A percentile compares a stretch with the other conserved stretches of the same genome.
Evolutionary conservation across 2,329 filamentous ascomycete genomes (phyloP).

Genomic region (Fusarium ramigenum): DNA sequence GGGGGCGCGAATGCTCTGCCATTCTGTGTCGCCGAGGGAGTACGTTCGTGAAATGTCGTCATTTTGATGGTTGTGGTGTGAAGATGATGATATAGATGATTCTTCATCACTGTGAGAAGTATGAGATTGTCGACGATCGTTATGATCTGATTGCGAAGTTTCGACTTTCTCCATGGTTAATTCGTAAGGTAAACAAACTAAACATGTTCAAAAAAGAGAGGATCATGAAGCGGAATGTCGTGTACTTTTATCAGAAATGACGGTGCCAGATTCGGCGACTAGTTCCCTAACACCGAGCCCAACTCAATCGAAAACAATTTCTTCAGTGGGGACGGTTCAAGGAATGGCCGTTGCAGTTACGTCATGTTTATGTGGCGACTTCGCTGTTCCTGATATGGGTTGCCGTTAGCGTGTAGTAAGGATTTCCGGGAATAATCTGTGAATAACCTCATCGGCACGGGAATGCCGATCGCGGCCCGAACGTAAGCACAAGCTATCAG

Average conservation of each 20-base stretch:
- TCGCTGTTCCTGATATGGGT: not conserved
- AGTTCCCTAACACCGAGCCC: not conserved
- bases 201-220: not conserved
- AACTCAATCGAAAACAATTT: not conserved
- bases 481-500: not conserved
- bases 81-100: constrained; percentile 24
- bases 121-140: not conserved
- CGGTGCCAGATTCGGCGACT: constrained; percentile 25
- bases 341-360: not conserved
- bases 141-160: not conserved
- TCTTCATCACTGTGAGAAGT: constrained; percentile 1
- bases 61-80: not conserved
- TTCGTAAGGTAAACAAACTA: not conserved
- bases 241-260: constrained; percentile 1
- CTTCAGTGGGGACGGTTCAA: constrained; percentile 10
- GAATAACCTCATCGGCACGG: constrained; percentile 16
- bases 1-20: constrained; percentile 8
- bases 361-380: constrained; percentile 5
- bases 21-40: constrained; percentile 14
- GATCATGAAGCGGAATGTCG: not conserved
- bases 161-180: constrained; percentile 5
- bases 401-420: not conserved
- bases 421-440: not conserved
- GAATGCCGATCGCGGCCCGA: constrained; percentile 15
- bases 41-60: not conserved